Percentiles rank a stretch among this genome's conserved stretches.
Evolutionary conservation across 495 filamentous ascomycete genomes (phyloP).

Genomic region (Amphirosellinia nigrospora): DNA sequence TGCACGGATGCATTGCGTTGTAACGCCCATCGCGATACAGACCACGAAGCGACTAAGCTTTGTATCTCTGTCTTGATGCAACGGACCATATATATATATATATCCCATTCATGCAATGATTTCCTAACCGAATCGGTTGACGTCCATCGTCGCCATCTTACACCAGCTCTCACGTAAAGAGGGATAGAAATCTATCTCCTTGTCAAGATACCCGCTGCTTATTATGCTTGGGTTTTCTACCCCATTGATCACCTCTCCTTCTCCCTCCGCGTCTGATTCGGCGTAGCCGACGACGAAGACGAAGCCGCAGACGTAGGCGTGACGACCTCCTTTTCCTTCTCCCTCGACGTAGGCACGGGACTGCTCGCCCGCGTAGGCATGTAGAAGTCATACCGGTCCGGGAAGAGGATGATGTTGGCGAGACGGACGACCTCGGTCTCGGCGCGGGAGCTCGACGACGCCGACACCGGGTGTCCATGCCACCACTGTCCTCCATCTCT

Average conservation of each 20-base stretch:
- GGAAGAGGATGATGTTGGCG: constrained; percentile 58
- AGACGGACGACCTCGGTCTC: constrained; percentile 55
- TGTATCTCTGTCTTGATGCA: constrained; percentile 1
- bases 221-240: not conserved
- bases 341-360: constrained; percentile 25
- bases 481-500: constrained; percentile 32
- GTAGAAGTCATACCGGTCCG: constrained; percentile 57
- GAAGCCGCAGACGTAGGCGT: not conserved
- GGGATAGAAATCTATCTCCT: not conserved
- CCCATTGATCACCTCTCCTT: not conserved
- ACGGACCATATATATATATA: not conserved
- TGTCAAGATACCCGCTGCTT: not conserved
- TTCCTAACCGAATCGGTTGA: not conserved
- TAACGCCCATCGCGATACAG: too few relatives aligned
- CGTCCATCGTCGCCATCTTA: not conserved
- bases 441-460: constrained; percentile 39
- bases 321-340: constrained; percentile 22
- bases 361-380: constrained; percentile 48
- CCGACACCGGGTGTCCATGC: constrained; percentile 12
- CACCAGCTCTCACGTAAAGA: not conserved
- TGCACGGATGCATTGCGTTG: not conserved
- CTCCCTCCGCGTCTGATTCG: not conserved
- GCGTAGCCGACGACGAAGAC: not conserved
- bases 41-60: too few relatives aligned
- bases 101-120: not conserved